These are phyloP conservation scores for Zoysia matrella DNA, from an alignment of 202 grass and related monocot species.

Conservation along the genomic window DNA sequence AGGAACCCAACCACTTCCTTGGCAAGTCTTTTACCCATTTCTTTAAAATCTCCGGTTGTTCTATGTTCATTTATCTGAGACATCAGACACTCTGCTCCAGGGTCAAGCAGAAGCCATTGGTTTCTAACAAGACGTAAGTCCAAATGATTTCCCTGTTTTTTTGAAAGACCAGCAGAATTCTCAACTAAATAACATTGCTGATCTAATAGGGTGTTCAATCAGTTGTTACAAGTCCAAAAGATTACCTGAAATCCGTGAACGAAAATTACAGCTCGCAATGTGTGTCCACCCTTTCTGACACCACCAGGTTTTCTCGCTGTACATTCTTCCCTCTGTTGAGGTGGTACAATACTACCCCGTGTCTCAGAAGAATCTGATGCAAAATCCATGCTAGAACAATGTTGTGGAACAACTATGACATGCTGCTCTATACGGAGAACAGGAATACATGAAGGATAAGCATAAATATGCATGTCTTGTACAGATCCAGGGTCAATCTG, in stretches of 20 bases:
- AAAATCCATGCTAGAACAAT: constrained; percentile 59
- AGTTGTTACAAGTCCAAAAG: not conserved
- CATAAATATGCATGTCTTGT: constrained; percentile 95
- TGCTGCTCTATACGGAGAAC: constrained; percentile 92
- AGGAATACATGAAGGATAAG: constrained; percentile 84
- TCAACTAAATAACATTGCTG: constrained; percentile 27
- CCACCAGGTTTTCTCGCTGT: constrained; percentile 31
- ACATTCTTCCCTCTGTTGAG: constrained; percentile 45
- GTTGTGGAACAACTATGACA: constrained; percentile 71
- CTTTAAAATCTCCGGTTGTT: constrained; percentile 87
- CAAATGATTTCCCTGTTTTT: constrained; percentile 83
- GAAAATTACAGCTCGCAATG: too few relatives aligned
- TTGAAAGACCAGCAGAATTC: not conserved
- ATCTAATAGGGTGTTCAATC: not conserved
- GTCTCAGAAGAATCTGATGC: constrained; percentile 40
- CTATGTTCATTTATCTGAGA: constrained; percentile 92
- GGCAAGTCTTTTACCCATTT: constrained; percentile 89
- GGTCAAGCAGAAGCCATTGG: constrained; percentile 88
- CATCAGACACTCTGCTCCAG: constrained; percentile 83
- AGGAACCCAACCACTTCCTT: constrained; percentile 75
- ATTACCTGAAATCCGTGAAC: constrained; percentile 97
- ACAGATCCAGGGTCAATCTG: constrained; percentile 72
- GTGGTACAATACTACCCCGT: constrained; percentile 40
- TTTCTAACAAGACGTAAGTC: constrained; percentile 88
- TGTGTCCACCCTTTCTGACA: constrained; percentile 46